Percentiles rank a stretch among this genome's conserved stretches.
Evolutionary conservation across 2,329 filamentous ascomycete species (phyloP).

Genomic region (Sphaerostilbella broomeana): DNA sequence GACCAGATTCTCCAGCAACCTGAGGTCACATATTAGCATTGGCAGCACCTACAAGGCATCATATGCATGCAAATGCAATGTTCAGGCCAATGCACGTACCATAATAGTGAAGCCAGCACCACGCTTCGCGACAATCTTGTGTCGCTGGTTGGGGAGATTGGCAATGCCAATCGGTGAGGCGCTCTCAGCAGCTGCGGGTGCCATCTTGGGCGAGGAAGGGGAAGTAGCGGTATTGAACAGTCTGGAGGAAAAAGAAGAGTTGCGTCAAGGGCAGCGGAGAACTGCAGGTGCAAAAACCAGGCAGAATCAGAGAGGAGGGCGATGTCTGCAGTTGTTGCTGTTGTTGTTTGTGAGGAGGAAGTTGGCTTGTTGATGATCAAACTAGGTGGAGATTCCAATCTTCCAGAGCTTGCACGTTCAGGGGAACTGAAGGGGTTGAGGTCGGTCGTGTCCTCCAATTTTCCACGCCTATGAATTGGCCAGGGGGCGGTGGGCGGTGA

Average conservation of each 20-base stretch:
- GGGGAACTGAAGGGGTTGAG: slow-evolving; percentile 14
- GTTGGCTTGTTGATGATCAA: slow-evolving; percentile 9
- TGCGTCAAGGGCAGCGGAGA: slow-evolving; percentile 4
- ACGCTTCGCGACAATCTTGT: slow-evolving; percentile 72
- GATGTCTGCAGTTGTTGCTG: slow-evolving; percentile 7
- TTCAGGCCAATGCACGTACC: slow-evolving; percentile 48
- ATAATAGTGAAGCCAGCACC: slow-evolving; percentile 99
- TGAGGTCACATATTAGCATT: slow-evolving; percentile 30
- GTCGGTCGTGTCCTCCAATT: slow-evolving; percentile 19
- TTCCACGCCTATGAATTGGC: slow-evolving; percentile 26
- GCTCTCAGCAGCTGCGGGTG: slow-evolving; percentile 51
- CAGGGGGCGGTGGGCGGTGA: slow-evolving; percentile 11
- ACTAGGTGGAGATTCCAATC: slow-evolving; percentile 13
- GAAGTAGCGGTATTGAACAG: slow-evolving; percentile 8
- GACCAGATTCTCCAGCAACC: slow-evolving; percentile 96
- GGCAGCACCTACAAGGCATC: no score
- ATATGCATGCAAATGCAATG: neutral
- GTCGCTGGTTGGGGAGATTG: slow-evolving; percentile 67
- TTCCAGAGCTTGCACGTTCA: slow-evolving; percentile 13
- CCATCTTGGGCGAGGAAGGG: slow-evolving; percentile 39
- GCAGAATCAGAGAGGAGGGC: slow-evolving; percentile 9
- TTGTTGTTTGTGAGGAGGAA: neutral
- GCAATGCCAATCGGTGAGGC: slow-evolving; percentile 67
- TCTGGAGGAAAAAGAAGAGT: slow-evolving; percentile 11
- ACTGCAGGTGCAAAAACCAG: slow-evolving; percentile 5